Evolutionary conservation across 2,329 filamentous ascomycete species (phyloP).

Genomic region (Pyrenophora graminea): DNA sequence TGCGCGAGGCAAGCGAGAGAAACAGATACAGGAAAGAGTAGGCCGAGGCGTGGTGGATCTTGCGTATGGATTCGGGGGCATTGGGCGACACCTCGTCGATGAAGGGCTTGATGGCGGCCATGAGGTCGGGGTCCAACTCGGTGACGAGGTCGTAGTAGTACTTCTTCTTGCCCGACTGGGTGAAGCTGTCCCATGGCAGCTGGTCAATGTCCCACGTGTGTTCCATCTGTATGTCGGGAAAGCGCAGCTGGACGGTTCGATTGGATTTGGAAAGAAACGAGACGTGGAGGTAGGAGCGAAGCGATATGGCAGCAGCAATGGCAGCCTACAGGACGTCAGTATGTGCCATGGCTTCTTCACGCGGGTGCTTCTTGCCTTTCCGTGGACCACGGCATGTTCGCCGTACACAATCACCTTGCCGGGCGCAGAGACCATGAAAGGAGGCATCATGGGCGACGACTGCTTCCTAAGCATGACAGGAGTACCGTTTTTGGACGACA

Average conservation of each 20-base stretch:
- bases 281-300: conserved; percentile 95
- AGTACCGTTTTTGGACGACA: conserved; percentile 14
- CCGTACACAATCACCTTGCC: conserved; percentile 99
- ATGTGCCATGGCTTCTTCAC: not conserved
- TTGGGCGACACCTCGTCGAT: conserved; percentile 70
- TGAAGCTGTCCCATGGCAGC: conserved; percentile 84
- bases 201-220: conserved; percentile 95
- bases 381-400: conserved; percentile 96
- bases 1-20: conserved; percentile 78
- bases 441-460: conserved; percentile 70
- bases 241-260: conserved; percentile 83
- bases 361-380: conserved; percentile 66
- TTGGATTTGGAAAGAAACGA: conserved; percentile 91
- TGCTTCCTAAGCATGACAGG: conserved; percentile 36
- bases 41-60: conserved; percentile 81
- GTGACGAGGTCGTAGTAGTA: conserved; percentile 87
- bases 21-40: conserved; percentile 91
- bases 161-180: conserved; percentile 83
- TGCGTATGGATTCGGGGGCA: conserved; percentile 71
- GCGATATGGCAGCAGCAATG: conserved; percentile 91
- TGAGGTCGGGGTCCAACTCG: conserved; percentile 78
- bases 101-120: conserved; percentile 79
- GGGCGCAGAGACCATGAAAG: conserved; percentile 97
- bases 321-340: conserved; percentile 64
- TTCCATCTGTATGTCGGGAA: conserved; percentile 85